Evolutionary conservation across 495 filamentous ascomycete genomes (phyloP), one percentile per base, ranked within the genome.

Genomic region (Trichocladium uniseriatum): DNA sequence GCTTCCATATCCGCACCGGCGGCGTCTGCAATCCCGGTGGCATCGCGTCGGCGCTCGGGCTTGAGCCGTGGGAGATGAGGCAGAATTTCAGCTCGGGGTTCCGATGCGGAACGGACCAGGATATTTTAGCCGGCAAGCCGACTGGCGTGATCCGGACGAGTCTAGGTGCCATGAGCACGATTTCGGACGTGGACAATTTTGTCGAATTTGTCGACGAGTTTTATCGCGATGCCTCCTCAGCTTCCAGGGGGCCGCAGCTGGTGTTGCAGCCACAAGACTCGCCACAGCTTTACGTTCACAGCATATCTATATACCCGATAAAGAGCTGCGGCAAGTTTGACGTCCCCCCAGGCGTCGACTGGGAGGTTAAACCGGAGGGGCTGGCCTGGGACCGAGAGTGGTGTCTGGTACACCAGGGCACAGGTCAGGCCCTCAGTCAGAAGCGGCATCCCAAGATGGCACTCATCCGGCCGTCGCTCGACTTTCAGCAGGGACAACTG

Each of bases 381-480:
- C 69, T 96, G 6, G 84, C 82, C 15, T 95, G 89, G 89, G 90
- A 96, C 63, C 71, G 89, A 43, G 90, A 96, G 66, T 96, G 90
- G 90, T 94, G 88, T 60, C 66, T 96, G 14, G 76, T 96, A 14
- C 88, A 94, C 61, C 79, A 82, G 58, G 85, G 87, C 8, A 89
- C 87, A 2, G 82, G 82, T 0, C 78, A 78, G 39, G 86, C 81
- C 0, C 66, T 96, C 41, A 90, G 76, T 53, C 88, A 94, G 61
- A 95, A 95, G 65, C 71, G 78, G 47, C 81, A 94, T 58, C 86
- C 87, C 2, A 75, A 71, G 15, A 94, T 96, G 89, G 81, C 86
- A 5, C 74, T 94, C 10, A 76, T 96, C 35, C 71, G 76, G 32
- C 87, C 90, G 4, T 59, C 44, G 1, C 67, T 95, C 16, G 83